These are phyloP conservation scores for Furcasterigmium sp. DNA, from an alignment of 2,329 filamentous ascomycete genomes.

Conservation along the genomic window DNA sequence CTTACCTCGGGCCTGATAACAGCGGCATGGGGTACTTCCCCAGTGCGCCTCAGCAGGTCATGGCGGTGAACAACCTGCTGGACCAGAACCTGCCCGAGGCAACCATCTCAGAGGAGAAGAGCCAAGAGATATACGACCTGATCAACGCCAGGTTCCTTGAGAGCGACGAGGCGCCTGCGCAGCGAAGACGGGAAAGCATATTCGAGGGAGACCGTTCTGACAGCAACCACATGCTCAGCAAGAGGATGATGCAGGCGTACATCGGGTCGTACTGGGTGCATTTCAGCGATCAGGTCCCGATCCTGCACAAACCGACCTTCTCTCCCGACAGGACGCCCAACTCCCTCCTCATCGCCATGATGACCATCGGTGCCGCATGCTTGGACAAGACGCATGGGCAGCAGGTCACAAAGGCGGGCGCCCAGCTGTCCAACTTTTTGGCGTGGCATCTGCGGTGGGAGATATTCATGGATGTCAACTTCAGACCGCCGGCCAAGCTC, in stretches of 20 bases:
- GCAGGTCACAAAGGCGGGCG: conserved; percentile 68
- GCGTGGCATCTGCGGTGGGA: conserved; percentile 95
- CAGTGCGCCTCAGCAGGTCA: conserved; percentile 67
- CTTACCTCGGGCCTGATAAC: conserved; percentile 44
- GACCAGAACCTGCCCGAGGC: conserved; percentile 77
- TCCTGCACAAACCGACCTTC: conserved; percentile 92
- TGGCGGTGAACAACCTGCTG: conserved; percentile 82
- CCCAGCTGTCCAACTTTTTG: conserved; percentile 81
- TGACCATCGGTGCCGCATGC: conserved; percentile 87
- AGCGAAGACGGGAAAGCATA: conserved; percentile 70
- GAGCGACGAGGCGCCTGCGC: conserved; percentile 66
- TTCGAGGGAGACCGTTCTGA: conserved; percentile 71
- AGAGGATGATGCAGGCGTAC: conserved; percentile 94
- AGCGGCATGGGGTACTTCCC: conserved; percentile 51
- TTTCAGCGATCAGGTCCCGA: conserved; percentile 90
- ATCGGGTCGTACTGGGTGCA: conserved; percentile 92
- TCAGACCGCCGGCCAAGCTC: conserved; percentile 84
- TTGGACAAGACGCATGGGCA: conserved; percentile 77
- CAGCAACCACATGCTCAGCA: conserved; percentile 65
- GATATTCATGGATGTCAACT: conserved; percentile 87
- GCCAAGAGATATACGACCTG: conserved; percentile 74
- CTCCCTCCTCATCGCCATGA: conserved; percentile 78
- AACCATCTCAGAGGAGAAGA: conserved; percentile 80
- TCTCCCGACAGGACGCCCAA: conserved; percentile 81
- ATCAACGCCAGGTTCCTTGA: conserved; percentile 81